Percentiles rank a stretch among this genome's conserved stretches.
Evolutionary conservation across 2,329 filamentous ascomycete genomes (phyloP).

Genomic region (Biscogniauxia mediterranea): DNA sequence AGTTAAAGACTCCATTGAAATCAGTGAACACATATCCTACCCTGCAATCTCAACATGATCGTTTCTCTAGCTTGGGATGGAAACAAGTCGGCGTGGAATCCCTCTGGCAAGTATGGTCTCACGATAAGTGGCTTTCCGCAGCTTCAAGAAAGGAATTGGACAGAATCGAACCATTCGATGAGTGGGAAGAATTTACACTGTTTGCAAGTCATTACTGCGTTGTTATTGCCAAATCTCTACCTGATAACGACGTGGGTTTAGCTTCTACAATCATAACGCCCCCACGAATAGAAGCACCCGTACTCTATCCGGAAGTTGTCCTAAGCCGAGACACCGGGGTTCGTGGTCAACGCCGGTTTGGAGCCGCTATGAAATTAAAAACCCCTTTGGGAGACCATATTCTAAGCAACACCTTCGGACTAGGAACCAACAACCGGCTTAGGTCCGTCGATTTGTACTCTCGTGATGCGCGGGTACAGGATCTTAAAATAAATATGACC

Average conservation of each 20-base stretch:
- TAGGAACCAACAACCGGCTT: constrained; percentile 44
- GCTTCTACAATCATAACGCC: not conserved
- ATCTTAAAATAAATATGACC: constrained; percentile 25
- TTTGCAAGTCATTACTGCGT: constrained; percentile 85
- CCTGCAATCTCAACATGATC: constrained; percentile 60
- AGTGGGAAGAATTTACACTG: constrained; percentile 91
- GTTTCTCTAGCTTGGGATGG: constrained; percentile 74
- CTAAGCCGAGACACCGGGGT: constrained; percentile 39
- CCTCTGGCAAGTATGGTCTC: constrained; percentile 81
- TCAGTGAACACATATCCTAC: constrained; percentile 70
- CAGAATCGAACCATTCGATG: constrained; percentile 79
- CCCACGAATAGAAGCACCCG: constrained; percentile 2
- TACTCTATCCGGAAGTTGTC: constrained; percentile 15
- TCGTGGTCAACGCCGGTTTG: constrained; percentile 58
- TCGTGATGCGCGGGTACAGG: constrained; percentile 23
- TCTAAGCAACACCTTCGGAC: constrained; percentile 45
- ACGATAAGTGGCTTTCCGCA: constrained; percentile 61
- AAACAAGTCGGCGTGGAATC: constrained; percentile 58
- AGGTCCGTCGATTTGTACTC: constrained; percentile 52
- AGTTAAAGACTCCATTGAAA: constrained; percentile 74
- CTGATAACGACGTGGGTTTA: not conserved
- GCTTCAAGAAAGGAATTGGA: constrained; percentile 64
- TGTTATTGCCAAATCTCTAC: constrained; percentile 57
- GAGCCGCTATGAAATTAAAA: constrained; percentile 46
- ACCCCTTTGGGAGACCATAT: constrained; percentile 41